Evolutionary conservation across 306 rosid species (phyloP), one percentile per base, ranked within the genome.

Genomic region (Alnus glutinosa): DNA sequence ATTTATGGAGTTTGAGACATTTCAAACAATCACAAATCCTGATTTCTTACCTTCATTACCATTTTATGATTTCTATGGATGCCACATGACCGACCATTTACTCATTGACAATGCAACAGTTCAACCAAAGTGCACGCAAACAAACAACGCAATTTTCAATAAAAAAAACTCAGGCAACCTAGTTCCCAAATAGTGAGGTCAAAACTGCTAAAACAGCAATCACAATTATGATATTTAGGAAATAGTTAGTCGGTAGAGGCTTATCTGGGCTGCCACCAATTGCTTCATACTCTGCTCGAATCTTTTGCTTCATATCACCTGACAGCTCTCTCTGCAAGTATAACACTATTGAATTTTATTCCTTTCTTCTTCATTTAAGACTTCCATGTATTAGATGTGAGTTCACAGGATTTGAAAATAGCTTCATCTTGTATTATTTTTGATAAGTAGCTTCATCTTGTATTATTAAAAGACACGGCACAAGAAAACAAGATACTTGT

Each of bases 241-340:
- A 93, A 88, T 86, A 91, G 86, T 91, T 91, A 57, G 97, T 85
- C 82, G 78, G 79, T 52, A 91, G 81, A 80, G 97, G 91, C 93
- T 89, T 93, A 82, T 95, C 96, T 87, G 99, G 91, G 86, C 92
- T 93, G 77, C 97, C 97, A 55, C 98, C 99, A 52, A 91, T 2
- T 3, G 89, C 92, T 90, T 91, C 88, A 78, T 90, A 88, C 81
- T 91, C 97, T 61, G 93, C 97, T 57, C 92, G 93, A 68, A 91
- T 91, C 90, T 93, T 96, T 92, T 91, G 89, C 94, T 85, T 91
- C 97, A 90, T 90, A 48, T 83, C 9, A 4, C 88, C 90, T 72
- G 92, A 96, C 77, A 91, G 89, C 88, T 89, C 97, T 83, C 76
- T 90, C 97, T 91, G 97, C 97, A 93, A 89, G 86, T 91, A 93